Base-by-base conservation (phyloP, 2,329 filamentous ascomycete species). In the Aureobasidium zeae region DNA sequence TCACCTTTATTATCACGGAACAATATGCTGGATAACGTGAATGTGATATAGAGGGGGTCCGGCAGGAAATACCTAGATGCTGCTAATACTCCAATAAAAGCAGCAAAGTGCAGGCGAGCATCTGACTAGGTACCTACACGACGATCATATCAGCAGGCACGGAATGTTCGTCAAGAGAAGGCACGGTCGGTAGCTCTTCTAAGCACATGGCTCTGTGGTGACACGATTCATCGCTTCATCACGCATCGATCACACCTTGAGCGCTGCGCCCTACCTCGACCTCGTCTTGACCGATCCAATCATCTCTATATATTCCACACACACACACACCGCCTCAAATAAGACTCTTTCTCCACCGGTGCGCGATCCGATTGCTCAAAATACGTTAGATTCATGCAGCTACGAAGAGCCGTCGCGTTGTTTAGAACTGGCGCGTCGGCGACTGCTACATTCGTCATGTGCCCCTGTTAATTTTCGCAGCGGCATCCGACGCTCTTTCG, bases 201-300 rank as follows among this genome's bases (percentile, higher is more conserved):
- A 43, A 34, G 39, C 39, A 43, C 39, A 43, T 43, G 39, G 39
- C 20, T 34, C 30, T 43, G 39, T 43, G 39, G 39, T 43, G 22
- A 34, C 38, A 42, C 38, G 38, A 42, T 42, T 42, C 38, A 33
- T 33, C 38, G 29, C 20, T n/a, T 25, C 21, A 28, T 43, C 39
- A 43, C 30, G 39, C 39, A 20, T 34, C 26, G 39, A 43, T 43
- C 39, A 43, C 39, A 43, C 39, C 39, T 34, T 34, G 39, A 43
- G 26, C 37, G 37, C 39, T 34, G 30, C 29, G 30, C 24, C 30
- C 29, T 33, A 33, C 39, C 39, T 43, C 39, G 39, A 33, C 39
- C 39, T 43, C 39, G 39, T 33, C 30, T 42, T 29, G 38, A 42
- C 38, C 16, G 20, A 43, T 9, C 39, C 39, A 34, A 43, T 43